phyloP scores from a whole-genome alignment of 1,284 basidiomycete genomes.

The Prillingera fragicola region DNA sequence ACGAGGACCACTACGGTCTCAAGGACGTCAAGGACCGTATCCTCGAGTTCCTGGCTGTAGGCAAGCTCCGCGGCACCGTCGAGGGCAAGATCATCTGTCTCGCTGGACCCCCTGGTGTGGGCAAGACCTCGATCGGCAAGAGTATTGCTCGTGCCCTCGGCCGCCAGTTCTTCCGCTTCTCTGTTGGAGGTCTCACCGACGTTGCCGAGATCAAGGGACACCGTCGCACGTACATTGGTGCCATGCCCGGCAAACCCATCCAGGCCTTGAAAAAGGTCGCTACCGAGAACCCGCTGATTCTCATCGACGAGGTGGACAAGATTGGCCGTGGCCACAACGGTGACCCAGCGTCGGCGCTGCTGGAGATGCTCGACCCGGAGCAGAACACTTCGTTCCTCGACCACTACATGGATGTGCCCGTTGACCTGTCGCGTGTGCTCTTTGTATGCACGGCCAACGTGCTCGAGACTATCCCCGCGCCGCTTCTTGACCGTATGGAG shows the following conservation, averaged over 20 bases:
- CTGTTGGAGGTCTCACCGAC: slow-evolving; percentile 92
- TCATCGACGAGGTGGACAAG: slow-evolving; percentile 99
- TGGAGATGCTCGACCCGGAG: slow-evolving; percentile 98
- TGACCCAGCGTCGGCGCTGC: slow-evolving; percentile 85
- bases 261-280: slow-evolving; percentile 95
- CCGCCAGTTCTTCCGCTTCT: slow-evolving; percentile 58
- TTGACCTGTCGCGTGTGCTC: slow-evolving; percentile 90
- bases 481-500: slow-evolving; percentile 94
- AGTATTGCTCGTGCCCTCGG: slow-evolving; percentile 53
- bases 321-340: slow-evolving; percentile 86
- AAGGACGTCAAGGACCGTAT: slow-evolving; percentile 96
- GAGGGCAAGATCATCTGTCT: slow-evolving; percentile 97
- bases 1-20: slow-evolving; percentile 95
- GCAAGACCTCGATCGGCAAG: slow-evolving; percentile 91
- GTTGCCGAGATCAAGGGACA: slow-evolving; percentile 99
- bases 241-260: slow-evolving; percentile 95
- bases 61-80: slow-evolving; percentile 93
- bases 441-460: slow-evolving; percentile 98
- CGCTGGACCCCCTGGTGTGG: slow-evolving; percentile 94
- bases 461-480: slow-evolving; percentile 93
- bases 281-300: slow-evolving; percentile 90
- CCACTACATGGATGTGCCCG: slow-evolving; percentile 96
- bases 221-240: slow-evolving; percentile 90
- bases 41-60: slow-evolving; percentile 95
- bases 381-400: slow-evolving; percentile 95